Evolutionary conservation across 2,329 filamentous ascomycete genomes (phyloP).

Genomic region (Orbilia blumenaviensis): DNA sequence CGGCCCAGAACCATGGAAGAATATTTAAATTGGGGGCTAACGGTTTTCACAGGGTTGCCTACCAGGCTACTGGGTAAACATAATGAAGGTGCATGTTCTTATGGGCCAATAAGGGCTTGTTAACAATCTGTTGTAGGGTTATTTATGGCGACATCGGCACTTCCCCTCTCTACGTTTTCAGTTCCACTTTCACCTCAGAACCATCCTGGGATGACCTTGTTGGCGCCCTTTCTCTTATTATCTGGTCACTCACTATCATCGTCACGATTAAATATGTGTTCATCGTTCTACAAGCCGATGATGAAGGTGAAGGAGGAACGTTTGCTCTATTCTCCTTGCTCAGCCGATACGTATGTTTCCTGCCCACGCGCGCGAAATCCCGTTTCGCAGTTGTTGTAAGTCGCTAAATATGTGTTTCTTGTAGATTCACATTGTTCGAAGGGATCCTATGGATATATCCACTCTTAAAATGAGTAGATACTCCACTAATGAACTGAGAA

Average conservation of each 20-base stretch:
- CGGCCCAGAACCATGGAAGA: neutral
- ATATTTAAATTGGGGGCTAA: neutral
- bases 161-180: conserved; percentile 75
- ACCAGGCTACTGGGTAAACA: conserved; percentile 49
- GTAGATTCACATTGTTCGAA: conserved; percentile 69
- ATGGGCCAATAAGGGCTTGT: neutral
- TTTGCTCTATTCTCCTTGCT: conserved; percentile 74
- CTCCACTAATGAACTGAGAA: conserved; percentile 67
- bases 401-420: neutral
- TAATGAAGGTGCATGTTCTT: neutral
- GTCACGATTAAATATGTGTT: conserved; percentile 75
- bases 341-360: conserved; percentile 66
- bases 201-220: conserved; percentile 70
- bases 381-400: neutral
- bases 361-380: neutral
- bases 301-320: conserved; percentile 76
- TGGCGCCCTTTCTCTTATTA: conserved; percentile 73
- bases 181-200: conserved; percentile 70
- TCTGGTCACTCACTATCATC: conserved; percentile 75
- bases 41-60: conserved; percentile 30
- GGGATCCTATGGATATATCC: conserved; percentile 68
- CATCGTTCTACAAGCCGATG: conserved; percentile 73
- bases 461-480: conserved; percentile 70
- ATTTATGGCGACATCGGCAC: conserved; percentile 76
- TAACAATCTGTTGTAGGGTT: conserved; percentile 59